phyloP scores from a whole-genome alignment of 2,329 filamentous ascomycete species.

The Penicillium sp. region DNA sequence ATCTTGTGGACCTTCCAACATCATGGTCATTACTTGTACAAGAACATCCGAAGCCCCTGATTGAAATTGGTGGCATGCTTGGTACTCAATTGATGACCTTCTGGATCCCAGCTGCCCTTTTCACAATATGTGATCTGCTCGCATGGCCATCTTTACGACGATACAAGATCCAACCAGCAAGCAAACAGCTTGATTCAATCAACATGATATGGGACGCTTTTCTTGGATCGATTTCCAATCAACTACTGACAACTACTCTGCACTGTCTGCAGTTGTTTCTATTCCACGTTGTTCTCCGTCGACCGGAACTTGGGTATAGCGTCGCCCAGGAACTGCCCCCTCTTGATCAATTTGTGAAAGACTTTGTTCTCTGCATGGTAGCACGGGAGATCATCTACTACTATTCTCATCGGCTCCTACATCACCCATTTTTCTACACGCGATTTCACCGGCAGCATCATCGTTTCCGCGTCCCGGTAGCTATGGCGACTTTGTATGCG shows the following conservation, averaged over 20 bases:
- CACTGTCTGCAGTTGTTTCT: too few species aligned
- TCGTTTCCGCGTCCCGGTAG: slow-evolving; percentile 9
- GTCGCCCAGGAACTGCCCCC: not conserved
- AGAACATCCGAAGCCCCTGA: too few species aligned
- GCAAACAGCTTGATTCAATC: too few species aligned
- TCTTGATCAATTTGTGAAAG: not conserved
- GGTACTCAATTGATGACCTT: not conserved
- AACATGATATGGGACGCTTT: too few species aligned
- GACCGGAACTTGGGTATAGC: not conserved
- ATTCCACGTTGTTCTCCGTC: not conserved
- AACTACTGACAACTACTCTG: too few species aligned
- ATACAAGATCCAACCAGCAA: not conserved
- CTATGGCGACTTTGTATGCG: slow-evolving; percentile 8
- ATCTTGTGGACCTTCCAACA: too few species aligned
- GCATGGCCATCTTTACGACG: not conserved
- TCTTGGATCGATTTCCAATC: too few species aligned
- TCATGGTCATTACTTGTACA: too few species aligned
- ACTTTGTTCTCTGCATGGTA: slow-evolving; percentile 3
- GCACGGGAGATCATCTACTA: slow-evolving; percentile 12
- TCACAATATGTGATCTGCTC: not conserved
- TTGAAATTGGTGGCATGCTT: too few species aligned
- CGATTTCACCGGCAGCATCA: slow-evolving; percentile 14
- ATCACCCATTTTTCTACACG: slow-evolving; percentile 7
- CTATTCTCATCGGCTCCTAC: slow-evolving; percentile 12
- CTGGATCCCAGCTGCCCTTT: not conserved